Evolutionary conservation across 2,329 filamentous ascomycete genomes (phyloP).

Genomic region (Cladobotryum protrusum): DNA sequence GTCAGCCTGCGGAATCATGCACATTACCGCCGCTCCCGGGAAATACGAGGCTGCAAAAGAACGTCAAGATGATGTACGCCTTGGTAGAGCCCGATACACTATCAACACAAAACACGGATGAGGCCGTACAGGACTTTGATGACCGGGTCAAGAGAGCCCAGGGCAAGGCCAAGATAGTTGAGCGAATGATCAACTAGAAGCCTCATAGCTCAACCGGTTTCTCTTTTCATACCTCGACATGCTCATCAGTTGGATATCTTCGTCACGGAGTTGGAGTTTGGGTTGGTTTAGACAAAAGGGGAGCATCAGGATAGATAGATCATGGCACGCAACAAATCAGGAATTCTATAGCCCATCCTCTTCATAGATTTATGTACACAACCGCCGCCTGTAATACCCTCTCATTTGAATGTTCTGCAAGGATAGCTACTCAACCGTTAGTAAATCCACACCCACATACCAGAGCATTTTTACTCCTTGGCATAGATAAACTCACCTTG

Average conservation of each 20-base stretch:
- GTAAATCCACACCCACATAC: conserved; percentile 16
- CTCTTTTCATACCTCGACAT: not conserved
- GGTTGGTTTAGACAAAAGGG: not conserved
- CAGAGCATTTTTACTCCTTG: not conserved
- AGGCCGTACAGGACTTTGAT: conserved; percentile 86
- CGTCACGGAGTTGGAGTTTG: conserved; percentile 3
- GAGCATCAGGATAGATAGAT: conserved; percentile 1
- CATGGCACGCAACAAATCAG: conserved; percentile 12
- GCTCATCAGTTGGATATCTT: not conserved
- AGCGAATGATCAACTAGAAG: conserved; percentile 51
- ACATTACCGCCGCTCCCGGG: conserved; percentile 39
- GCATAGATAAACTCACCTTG: conserved; percentile 46
- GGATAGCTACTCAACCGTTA: conserved; percentile 48
- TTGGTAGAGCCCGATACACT: conserved; percentile 74
- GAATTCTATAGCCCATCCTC: conserved; percentile 21
- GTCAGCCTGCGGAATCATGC: conserved; percentile 10
- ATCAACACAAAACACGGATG: conserved; percentile 76
- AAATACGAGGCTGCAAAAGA: conserved; percentile 66
- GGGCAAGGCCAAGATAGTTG: conserved; percentile 79
- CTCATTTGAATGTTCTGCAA: conserved; percentile 55
- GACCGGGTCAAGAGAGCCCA: conserved; percentile 77
- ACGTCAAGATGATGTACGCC: conserved; percentile 67
- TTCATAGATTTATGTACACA: conserved; percentile 25
- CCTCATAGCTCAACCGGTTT: too few relatives aligned
- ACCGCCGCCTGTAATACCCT: conserved; percentile 14